Base-by-base conservation (phyloP, 768 basidiomycete genomes). In the Auriculariales sp. region DNA sequence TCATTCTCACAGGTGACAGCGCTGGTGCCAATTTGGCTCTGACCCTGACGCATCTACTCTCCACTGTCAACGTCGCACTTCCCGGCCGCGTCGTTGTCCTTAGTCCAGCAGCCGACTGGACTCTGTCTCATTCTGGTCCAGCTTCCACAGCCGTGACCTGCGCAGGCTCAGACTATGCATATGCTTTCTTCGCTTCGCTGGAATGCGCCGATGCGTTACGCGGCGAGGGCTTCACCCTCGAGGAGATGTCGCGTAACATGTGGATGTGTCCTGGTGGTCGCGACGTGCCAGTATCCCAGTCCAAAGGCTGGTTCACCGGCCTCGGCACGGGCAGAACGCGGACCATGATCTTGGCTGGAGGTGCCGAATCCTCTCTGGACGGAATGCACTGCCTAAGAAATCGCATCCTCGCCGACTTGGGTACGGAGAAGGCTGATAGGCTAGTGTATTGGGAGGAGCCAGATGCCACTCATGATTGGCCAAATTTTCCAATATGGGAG, bases 21-120 rank as follows among this genome's bases (percentile, higher is more conserved):
- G 83, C 86, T 0, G 86, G 87, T 2, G 87, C 71, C 3, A 83
- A 88, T 61, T 73, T 88, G 24, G 76, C 77, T 1, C 68, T 77
- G 29, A 77, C 79, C 0, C 68, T 84, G 35, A 71, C 68, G 7
- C 77, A 78, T 3, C 80, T 81, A 54, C 71, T 86, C 24, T 64
- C 74, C 15, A 74, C 78, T 52, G 62, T 78, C 60, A 63, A 64
- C 28, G 58, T 57, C 27, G 49, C 62, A 10, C 69, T 67, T 31
- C 74, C 77, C 1, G 68, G 69, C 9, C 66, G 66, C 3, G 64
- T 82, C 1, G 56, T 82, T 33, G 63, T 78, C 3, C 65, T 76
- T 32, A 78, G 77, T 1, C 77, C 80, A 0, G 77, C 74, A 74
- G 55, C 57, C n/a, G 79, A 82, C 55, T 53, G 76, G 28, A 47